Base-by-base conservation (phyloP, 176 grass and related monocot species). In the Paspalum notatum region DNA sequence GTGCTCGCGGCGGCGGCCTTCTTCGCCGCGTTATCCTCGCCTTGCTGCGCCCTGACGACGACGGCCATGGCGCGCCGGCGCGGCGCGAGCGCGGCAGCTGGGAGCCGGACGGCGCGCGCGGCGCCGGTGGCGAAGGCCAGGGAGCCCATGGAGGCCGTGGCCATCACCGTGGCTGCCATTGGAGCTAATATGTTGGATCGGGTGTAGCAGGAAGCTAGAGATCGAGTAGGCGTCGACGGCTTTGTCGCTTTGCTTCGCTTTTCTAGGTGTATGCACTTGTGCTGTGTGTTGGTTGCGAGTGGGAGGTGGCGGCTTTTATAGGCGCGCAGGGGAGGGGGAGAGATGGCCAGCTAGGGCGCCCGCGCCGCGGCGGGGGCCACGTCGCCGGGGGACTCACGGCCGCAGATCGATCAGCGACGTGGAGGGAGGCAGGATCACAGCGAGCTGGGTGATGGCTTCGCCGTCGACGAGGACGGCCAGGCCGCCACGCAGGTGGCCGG, bases 131-230 rank as follows among this genome's bases (percentile, higher is more conserved):
- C 46, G 46, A 66, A 78, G 59, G 74, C 22, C 14, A 62, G 42
- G 22, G 74, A 46, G 41, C 55, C 17, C 73, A 27, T 46, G 20
- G 72, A 77, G 22, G 74, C n/a, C n/a, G n/a, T n/a, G n/a, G n/a
- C 42, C 74, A 77, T 77, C 43, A 77, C 57, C 2, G 57, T 61
- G 11, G 55, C 5, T 6, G 74, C 74, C 74, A 61, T 76, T 9
- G 42, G 20, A 18, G 14, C 1, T 32, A 3, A 4, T 17, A 47
- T 18, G 47, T 38, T 10, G 21, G 27, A 32, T 32, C 45, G 46
- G 46, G 21, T 32, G 4, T 7, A 1, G 67, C 8, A 24, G 12
- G 45, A 3, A 62, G 5, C 60, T 49, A 7, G 47, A 14, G 25
- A 15, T 11, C 17, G 4, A 46, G 12, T 21, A 24, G 44, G 17